Conservation (phyloP, 1,284 basidiomycete species). For the Athelia psychrophila region DNA sequence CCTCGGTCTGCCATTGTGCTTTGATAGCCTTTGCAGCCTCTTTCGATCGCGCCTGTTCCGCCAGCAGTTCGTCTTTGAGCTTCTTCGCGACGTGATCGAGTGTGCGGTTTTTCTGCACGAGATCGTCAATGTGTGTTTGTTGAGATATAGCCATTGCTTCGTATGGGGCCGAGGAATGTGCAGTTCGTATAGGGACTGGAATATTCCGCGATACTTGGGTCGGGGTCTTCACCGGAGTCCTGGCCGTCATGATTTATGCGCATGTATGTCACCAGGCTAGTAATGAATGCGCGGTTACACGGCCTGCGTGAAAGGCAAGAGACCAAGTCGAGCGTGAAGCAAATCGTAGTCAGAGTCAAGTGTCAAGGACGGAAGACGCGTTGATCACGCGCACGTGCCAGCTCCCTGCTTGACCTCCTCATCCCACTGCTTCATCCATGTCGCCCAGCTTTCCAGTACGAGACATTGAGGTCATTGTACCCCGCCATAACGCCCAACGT, state of each 20-base stretch:
- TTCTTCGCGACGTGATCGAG: constrained; percentile 57
- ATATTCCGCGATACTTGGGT: neutral
- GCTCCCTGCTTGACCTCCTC: no score
- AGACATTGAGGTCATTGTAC: constrained; percentile 61
- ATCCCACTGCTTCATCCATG: constrained; percentile 32
- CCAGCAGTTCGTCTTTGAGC: constrained; percentile 41
- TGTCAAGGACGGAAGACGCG: no score
- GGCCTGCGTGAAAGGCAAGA: no score
- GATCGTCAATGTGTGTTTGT: constrained; percentile 63
- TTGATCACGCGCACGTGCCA: neutral
- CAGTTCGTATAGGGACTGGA: constrained; percentile 7
- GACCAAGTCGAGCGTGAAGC: no score
- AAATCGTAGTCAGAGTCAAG: no score
- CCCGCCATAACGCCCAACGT: constrained; percentile 70
- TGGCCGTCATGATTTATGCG: neutral
- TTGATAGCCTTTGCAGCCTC: constrained; percentile 42
- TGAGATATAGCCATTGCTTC: constrained; percentile 46
- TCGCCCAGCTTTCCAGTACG: constrained; percentile 51
- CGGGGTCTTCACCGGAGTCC: neutral
- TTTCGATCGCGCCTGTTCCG: constrained; percentile 42
- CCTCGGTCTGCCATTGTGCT: constrained; percentile 48
- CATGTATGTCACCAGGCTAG: no score
- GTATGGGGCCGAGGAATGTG: constrained; percentile 34
- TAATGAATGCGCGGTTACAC: no score
- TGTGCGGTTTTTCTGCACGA: constrained; percentile 60